Evolutionary conservation across 257 asterid species (phyloP).

Genomic region (Echites panduratus): DNA sequence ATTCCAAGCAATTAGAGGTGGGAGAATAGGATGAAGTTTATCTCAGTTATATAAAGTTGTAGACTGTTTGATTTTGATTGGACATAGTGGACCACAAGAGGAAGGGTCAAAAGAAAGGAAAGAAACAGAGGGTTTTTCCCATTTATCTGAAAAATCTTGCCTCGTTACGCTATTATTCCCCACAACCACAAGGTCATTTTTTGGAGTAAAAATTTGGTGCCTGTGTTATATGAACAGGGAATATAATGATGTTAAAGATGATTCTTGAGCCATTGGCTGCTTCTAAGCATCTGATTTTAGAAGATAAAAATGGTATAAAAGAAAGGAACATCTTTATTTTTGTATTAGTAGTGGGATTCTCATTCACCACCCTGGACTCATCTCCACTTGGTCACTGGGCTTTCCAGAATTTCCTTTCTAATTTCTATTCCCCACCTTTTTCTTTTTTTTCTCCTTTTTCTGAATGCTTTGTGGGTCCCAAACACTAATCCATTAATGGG

Average conservation of each 20-base stretch:
- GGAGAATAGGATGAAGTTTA: not conserved
- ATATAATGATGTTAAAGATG: conserved; percentile 27
- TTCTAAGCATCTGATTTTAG: conserved; percentile 45
- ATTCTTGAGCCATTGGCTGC: conserved; percentile 35
- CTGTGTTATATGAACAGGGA: conserved; percentile 16
- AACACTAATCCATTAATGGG: conserved; percentile 25
- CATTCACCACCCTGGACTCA: conserved; percentile 44
- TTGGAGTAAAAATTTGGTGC: not conserved
- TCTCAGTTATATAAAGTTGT: not conserved
- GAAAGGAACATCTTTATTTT: conserved; percentile 28
- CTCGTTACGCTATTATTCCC: not conserved
- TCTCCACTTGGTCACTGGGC: conserved; percentile 21
- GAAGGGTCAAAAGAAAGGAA: not conserved
- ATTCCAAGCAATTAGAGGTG: not conserved
- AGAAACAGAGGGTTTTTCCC: not conserved
- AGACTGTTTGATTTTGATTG: not conserved
- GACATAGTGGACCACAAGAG: not conserved
- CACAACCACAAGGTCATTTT: not conserved
- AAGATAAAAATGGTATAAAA: conserved; percentile 23
- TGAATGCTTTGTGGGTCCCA: conserved; percentile 51
- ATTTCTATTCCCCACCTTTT: conserved; percentile 5
- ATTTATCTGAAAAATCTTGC: not conserved
- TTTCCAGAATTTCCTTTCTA: conserved; percentile 18
- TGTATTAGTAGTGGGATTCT: conserved; percentile 72
- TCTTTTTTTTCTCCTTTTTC: conserved; percentile 11